These are phyloP conservation scores for Fusarium graminum DNA, from an alignment of 2,329 filamentous ascomycete genomes.

Conservation along the genomic window DNA sequence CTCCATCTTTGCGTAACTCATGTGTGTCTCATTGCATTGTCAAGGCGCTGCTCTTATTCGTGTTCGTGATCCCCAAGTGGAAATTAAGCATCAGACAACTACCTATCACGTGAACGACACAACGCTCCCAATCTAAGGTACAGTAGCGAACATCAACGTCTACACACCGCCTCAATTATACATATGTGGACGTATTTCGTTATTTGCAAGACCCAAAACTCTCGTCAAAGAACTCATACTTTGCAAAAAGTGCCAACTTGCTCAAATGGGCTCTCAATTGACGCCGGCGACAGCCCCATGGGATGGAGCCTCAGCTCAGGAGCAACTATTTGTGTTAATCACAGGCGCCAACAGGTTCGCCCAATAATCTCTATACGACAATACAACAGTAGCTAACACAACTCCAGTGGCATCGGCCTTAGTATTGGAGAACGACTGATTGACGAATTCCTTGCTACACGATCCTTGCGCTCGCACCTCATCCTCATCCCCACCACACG, in stretches of 20 bases:
- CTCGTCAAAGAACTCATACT: not conserved
- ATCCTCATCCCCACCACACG: constrained; percentile 88
- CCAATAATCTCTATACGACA: not conserved
- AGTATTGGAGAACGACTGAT: constrained; percentile 86
- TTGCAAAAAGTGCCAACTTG: not conserved
- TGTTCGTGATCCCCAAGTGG: constrained; percentile 29
- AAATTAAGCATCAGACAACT: constrained; percentile 36
- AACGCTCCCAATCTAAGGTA: not conserved
- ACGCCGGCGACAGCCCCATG: constrained; percentile 49
- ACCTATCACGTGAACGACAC: constrained; percentile 27
- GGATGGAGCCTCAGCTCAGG: constrained; percentile 54
- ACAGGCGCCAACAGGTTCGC: constrained; percentile 88
- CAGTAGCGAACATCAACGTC: constrained; percentile 6
- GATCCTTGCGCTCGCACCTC: constrained; percentile 75
- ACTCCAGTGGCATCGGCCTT: constrained; percentile 83
- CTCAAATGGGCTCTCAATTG: constrained; percentile 45
- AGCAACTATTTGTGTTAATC: constrained; percentile 75
- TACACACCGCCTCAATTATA: constrained; percentile 22
- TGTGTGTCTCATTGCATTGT: not conserved
- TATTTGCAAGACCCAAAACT: not conserved
- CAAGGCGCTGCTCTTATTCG: constrained; percentile 34
- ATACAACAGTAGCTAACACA: constrained; percentile 18
- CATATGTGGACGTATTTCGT: not conserved
- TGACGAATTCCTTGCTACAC: constrained; percentile 84
- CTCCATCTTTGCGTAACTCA: constrained; percentile 1